Conservation (phyloP, 2,329 filamentous ascomycete genomes). For the Aspergillus persii region DNA sequence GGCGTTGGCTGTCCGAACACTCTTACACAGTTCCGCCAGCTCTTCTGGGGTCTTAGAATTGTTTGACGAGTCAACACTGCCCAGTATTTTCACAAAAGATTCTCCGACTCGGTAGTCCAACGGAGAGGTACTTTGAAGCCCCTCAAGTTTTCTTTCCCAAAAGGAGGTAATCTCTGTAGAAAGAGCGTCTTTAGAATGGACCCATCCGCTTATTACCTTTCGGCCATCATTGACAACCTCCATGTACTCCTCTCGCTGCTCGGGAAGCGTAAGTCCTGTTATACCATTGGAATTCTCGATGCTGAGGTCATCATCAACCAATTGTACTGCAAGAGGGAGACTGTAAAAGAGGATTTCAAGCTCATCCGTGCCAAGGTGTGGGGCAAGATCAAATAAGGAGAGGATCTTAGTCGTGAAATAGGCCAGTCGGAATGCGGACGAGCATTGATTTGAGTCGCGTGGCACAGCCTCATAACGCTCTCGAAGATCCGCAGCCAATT, state of each 20-base stretch:
- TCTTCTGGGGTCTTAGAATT: conserved; percentile 30
- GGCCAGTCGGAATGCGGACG: conserved; percentile 71
- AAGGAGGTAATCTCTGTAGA: conserved; percentile 20
- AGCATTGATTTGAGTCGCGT: conserved; percentile 68
- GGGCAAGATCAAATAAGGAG: conserved; percentile 37
- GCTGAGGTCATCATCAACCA: conserved; percentile 60
- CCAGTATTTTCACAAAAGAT: conserved; percentile 41
- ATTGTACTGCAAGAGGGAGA: conserved; percentile 53
- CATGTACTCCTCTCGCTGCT: conserved; percentile 53
- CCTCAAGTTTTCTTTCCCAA: conserved; percentile 38
- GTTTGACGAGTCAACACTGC: conserved; percentile 27
- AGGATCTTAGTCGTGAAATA: conserved; percentile 66
- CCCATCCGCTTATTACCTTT: conserved; percentile 46
- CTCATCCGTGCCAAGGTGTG: conserved; percentile 31
- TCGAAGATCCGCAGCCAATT: conserved; percentile 26
- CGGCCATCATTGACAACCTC: conserved; percentile 54
- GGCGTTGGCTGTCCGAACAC: conserved; percentile 39
- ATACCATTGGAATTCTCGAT: conserved; percentile 56
- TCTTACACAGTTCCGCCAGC: conserved; percentile 34
- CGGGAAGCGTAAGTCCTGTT: conserved; percentile 47
- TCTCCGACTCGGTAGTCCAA: conserved; percentile 41
- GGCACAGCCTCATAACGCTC: conserved; percentile 34
- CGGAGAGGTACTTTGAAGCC: conserved; percentile 29
- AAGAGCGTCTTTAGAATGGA: conserved; percentile 26
- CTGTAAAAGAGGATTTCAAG: conserved; percentile 47